Percentiles rank a stretch among this genome's conserved stretches.
These are phyloP conservation scores for Debaryomycetaceae sp. DNA, from an alignment of 1,139 yeast genomes.

Conservation along the genomic window DNA sequence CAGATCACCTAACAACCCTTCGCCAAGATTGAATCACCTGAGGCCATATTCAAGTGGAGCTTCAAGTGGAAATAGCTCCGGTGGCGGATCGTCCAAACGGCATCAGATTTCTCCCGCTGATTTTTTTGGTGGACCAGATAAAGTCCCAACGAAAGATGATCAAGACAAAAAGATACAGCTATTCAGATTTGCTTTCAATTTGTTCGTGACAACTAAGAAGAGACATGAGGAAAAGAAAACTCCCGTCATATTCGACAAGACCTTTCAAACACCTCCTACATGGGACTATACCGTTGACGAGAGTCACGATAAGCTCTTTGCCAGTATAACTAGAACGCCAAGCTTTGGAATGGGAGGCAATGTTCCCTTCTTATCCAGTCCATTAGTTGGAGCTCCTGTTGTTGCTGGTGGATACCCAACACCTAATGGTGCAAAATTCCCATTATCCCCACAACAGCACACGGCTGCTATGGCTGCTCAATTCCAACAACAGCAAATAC, in stretches of 20 bases:
- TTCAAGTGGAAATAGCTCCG: slow-evolving; percentile 11
- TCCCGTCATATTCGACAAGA: slow-evolving; percentile 45
- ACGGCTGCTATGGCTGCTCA: slow-evolving; percentile 30
- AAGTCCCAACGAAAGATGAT: slow-evolving; percentile 45
- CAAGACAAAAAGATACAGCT: slow-evolving; percentile 33
- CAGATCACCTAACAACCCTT: slow-evolving; percentile 28
- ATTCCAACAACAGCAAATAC: slow-evolving; percentile 38
- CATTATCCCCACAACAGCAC: slow-evolving; percentile 25
- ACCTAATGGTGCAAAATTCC: slow-evolving; percentile 17
- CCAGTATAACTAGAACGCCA: slow-evolving; percentile 16
- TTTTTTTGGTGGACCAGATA: slow-evolving; percentile 46
- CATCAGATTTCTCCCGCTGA: slow-evolving; percentile 43
- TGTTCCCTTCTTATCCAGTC: slow-evolving; percentile 32
- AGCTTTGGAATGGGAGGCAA: slow-evolving; percentile 18
- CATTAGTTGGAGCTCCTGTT: slow-evolving; percentile 24
- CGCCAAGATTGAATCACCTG: slow-evolving; percentile 32
- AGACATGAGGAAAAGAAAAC: slow-evolving; percentile 31
- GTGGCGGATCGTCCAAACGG: slow-evolving; percentile 28
- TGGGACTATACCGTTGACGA: slow-evolving; percentile 65
- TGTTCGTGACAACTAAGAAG: slow-evolving; percentile 44
- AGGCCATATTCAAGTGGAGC: slow-evolving; percentile 29
- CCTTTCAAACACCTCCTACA: slow-evolving; percentile 76
- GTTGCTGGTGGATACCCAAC: slow-evolving; percentile 14
- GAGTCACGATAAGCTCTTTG: slow-evolving; percentile 47
- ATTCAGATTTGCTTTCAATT: slow-evolving; percentile 52